Conservation (phyloP, 1,284 basidiomycete genomes). For the Microbotryum saponariae region DNA sequence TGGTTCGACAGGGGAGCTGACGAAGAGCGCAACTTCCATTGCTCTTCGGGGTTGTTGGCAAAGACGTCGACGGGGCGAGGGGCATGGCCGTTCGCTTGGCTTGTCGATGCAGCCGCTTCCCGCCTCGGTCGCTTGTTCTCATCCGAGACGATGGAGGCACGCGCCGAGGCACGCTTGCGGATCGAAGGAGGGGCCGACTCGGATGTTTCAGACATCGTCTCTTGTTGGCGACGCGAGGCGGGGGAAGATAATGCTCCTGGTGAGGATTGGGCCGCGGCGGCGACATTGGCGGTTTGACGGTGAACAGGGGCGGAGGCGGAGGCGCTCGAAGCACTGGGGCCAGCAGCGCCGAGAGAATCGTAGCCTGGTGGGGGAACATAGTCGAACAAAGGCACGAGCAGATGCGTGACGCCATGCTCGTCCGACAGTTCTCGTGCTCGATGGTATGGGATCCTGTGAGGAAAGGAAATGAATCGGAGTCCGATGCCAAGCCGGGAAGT, state of each 20-base stretch:
- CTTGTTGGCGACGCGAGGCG: too few species aligned
- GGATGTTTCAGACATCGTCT: too few species aligned
- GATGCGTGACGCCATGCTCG: constrained; percentile 78
- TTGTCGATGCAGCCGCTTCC: background rate
- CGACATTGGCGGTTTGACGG: background rate
- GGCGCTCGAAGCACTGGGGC: constrained; percentile 10
- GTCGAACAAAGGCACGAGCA: constrained; percentile 82
- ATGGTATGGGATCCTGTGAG: constrained; percentile 77
- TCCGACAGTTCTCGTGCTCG: constrained; percentile 78
- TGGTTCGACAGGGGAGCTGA: background rate
- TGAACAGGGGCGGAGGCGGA: constrained; percentile 11
- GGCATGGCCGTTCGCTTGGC: background rate
- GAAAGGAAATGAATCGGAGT: background rate
- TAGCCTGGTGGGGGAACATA: constrained; percentile 57
- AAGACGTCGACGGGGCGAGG: constrained; percentile 2
- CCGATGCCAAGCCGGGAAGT: too few species aligned
- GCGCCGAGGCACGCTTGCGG: too few species aligned
- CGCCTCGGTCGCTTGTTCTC: background rate
- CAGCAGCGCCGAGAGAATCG: constrained; percentile 2
- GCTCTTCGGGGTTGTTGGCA: constrained; percentile 6
- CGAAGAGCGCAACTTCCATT: constrained; percentile 5
- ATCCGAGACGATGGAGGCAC: too few species aligned
- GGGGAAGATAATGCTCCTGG: too few species aligned
- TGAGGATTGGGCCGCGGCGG: too few species aligned
- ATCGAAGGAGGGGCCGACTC: too few species aligned